Conservation (phyloP, 805 yeast genomes). For the Saccharomycopsis fibuligera region DNA sequence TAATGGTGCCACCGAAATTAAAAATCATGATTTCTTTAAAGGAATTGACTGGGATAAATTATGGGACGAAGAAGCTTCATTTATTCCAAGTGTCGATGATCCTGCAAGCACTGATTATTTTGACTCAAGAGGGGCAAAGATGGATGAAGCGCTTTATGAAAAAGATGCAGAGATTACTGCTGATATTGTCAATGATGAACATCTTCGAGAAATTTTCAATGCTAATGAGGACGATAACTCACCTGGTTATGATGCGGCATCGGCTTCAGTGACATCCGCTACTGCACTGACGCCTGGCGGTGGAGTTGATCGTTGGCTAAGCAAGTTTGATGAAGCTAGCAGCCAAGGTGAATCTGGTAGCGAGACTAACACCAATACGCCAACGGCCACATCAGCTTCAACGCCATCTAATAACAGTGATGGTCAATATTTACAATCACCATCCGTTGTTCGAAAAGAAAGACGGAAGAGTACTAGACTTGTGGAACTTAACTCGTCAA, state of each 20-base stretch:
- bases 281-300: not conserved
- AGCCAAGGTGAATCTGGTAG: slow-evolving; percentile 10
- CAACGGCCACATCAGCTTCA: slow-evolving; percentile 22
- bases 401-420: slow-evolving; percentile 27
- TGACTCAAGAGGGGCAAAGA: slow-evolving; percentile 81
- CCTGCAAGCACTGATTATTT: slow-evolving; percentile 91
- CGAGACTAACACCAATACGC: slow-evolving; percentile 16
- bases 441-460: slow-evolving; percentile 55
- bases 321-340: not conserved
- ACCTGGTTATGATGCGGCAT: not conserved
- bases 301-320: slow-evolving; percentile 15
- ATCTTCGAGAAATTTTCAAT: not conserved
- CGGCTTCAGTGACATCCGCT: too few species aligned
- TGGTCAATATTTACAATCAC: slow-evolving; percentile 30
- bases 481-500: slow-evolving; percentile 47
- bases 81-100: slow-evolving; percentile 70
- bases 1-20: slow-evolving; percentile 74
- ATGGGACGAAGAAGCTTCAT: slow-evolving; percentile 70
- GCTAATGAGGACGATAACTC: slow-evolving; percentile 7
- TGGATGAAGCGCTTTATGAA: slow-evolving; percentile 34
- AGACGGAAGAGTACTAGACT: slow-evolving; percentile 60
- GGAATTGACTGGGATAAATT: slow-evolving; percentile 69
- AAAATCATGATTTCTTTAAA: slow-evolving; percentile 67
- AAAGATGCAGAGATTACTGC: slow-evolving; percentile 24
- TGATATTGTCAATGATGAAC: slow-evolving; percentile 27